These are phyloP conservation scores for Dionaea muscipula DNA, from an alignment of 179 eudicot genomes.

Conservation along the genomic window DNA sequence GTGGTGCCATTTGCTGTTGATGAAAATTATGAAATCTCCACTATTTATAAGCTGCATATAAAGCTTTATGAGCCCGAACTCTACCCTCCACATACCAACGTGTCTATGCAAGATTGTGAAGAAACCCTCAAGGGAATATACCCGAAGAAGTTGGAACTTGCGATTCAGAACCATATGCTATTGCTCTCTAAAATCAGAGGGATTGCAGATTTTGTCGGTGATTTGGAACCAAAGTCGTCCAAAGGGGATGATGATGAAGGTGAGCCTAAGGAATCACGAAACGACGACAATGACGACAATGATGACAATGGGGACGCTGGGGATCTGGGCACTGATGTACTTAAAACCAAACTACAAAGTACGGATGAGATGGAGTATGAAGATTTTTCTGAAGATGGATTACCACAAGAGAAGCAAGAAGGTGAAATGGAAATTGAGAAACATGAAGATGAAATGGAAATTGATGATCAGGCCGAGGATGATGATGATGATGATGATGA, in stretches of 20 bases:
- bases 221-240: constrained; percentile 23
- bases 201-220: constrained; percentile 32
- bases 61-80: constrained; percentile 46
- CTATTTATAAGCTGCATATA: constrained; percentile 61
- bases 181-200: constrained; percentile 58
- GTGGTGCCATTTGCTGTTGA: constrained; percentile 43
- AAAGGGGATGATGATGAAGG: constrained; percentile 35
- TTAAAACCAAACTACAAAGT: constrained; percentile 43
- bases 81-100: constrained; percentile 32
- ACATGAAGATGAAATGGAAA: constrained; percentile 21
- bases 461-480: constrained; percentile 14
- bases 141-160: constrained; percentile 48
- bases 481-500: constrained; percentile 22
- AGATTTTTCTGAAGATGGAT: constrained; percentile 38
- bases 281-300: constrained; percentile 31
- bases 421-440: constrained; percentile 18
- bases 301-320: constrained; percentile 36
- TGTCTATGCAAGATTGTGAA: constrained; percentile 43
- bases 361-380: constrained; percentile 84
- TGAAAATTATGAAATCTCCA: constrained; percentile 17
- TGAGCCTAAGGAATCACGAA: constrained; percentile 17
- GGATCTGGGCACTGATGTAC: constrained; percentile 50
- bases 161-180: constrained; percentile 52
- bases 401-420: constrained; percentile 14
- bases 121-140: constrained; percentile 31